Conservation (phyloP, 2,329 filamentous ascomycete species). For the Alternaria dauci region DNA sequence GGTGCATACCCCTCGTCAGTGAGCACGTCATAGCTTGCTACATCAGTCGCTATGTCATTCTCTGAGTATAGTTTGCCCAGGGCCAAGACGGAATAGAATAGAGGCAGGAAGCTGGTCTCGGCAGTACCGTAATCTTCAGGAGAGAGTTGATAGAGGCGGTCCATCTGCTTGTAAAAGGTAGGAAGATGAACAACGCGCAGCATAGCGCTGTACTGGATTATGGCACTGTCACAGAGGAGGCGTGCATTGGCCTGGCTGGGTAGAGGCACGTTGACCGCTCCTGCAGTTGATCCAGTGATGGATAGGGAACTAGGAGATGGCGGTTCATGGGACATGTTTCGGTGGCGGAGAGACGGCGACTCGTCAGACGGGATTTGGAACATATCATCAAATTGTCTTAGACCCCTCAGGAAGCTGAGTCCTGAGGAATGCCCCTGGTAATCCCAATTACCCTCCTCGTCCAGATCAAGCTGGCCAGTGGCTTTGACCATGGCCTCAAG, state of each 20-base stretch:
- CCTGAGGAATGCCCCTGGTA: conserved; percentile 95
- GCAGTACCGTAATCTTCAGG: conserved; percentile 55
- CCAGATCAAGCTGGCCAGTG: conserved; percentile 88
- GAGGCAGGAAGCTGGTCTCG: conserved; percentile 58
- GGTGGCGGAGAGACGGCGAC: conserved; percentile 65
- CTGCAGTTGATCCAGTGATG: conserved; percentile 58
- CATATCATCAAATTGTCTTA: conserved; percentile 86
- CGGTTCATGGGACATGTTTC: conserved; percentile 65
- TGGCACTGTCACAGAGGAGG: conserved; percentile 65
- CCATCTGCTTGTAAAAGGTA: conserved; percentile 78
- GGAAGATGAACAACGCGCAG: conserved; percentile 82
- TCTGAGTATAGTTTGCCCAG: conserved; percentile 59
- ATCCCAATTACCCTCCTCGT: conserved; percentile 91
- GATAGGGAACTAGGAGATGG: conserved; percentile 77
- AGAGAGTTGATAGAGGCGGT: conserved; percentile 77
- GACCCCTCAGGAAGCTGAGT: conserved; percentile 82
- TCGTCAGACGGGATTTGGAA: conserved; percentile 69
- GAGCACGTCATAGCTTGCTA: conserved; percentile 55
- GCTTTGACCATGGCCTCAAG: conserved; percentile 95
- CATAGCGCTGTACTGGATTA: conserved; percentile 69
- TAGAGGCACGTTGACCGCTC: conserved; percentile 63
- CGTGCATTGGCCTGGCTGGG: conserved; percentile 69
- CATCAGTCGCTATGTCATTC: conserved; percentile 47
- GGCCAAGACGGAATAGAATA: conserved; percentile 59
- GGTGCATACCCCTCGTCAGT: conserved; percentile 57